Base-by-base conservation (phyloP, 371 early-diverging fungal species). In the Paraphysoderma sedebokerense region DNA sequence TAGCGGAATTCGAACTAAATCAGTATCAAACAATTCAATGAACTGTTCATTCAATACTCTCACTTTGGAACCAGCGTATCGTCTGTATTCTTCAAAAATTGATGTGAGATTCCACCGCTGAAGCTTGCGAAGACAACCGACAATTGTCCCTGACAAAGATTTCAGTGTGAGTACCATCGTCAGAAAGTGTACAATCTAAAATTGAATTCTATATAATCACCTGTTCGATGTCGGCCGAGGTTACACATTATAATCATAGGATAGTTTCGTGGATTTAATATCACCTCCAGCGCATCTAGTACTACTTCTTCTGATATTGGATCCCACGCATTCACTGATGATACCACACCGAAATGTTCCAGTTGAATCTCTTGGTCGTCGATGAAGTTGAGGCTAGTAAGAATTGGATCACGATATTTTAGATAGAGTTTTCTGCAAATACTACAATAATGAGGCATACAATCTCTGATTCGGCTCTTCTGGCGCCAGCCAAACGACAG, bases 201-300 rank as follows among this genome's bases (percentile, higher is more conserved):
- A 28, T 15, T 9, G 31, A n/a, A 42, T n/a, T 8, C 26, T 3
- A 19, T 5, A 1, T 15, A n/a, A 26, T 56, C 64, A 80, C 91
- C 96, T 44, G 97, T 93, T 42, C 93, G 69, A 63, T 96, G 97
- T 44, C 97, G 63, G 6, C 97, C 97, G 11, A 92, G 67, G 59
- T 92, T 92, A 62, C 93, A 93, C 92, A 92, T 92, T 31, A 96
- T 80, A 51, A 89, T 86, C 77, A 96, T 72, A 11, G 95, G 95
- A 60, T 91, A 88, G 58, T 85, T 85, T n/a, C 68, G 60, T 33
- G 85, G 82, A 51, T 88, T 79, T 41, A 96, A 64, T 28, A 93
- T 82, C 22, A 89, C 56, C 34, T 85, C 87, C 23, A 92, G 68
- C 9, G 88, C 82, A 53, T 89, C 90, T 11, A 93, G 66, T 2